Evolutionary conservation across 148 eudicot genomes (phyloP).

Genomic region (Fagopyrum homotropicum): DNA sequence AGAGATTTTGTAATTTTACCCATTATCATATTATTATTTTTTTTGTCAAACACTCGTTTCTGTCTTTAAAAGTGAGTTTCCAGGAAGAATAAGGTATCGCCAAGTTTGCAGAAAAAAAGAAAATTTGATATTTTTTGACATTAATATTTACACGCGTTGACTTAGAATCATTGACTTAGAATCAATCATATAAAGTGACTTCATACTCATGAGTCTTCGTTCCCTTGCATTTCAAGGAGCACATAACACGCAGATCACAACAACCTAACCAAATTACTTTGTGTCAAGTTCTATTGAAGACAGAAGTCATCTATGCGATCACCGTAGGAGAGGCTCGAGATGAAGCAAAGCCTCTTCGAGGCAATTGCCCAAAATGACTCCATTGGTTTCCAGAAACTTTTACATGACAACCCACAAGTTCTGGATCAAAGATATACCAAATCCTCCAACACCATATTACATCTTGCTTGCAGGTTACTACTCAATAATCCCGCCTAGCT

Average conservation of each 20-base stretch:
- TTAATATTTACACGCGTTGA: no score
- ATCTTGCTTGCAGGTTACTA: neutral
- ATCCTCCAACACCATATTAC: neutral
- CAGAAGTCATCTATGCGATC: neutral
- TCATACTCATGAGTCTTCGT: neutral
- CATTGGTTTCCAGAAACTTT: neutral
- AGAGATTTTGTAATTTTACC: no score
- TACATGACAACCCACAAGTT: neutral
- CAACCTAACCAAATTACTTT: neutral
- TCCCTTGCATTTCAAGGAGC: neutral
- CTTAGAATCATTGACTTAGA: neutral
- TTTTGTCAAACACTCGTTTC: no score
- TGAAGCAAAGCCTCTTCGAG: conserved; percentile 1
- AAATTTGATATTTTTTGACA: no score
- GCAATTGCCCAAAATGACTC: neutral
- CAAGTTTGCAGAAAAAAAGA: no score
- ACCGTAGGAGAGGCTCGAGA: neutral
- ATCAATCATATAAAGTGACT: neutral
- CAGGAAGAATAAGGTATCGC: no score
- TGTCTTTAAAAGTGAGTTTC: no score
- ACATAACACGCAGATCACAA: neutral
- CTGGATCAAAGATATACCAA: neutral
- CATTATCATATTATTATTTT: no score
- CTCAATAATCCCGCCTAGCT: neutral
- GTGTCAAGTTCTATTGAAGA: neutral